These are phyloP conservation scores for Thalassiosira gravida DNA, from an alignment of 352 stramenopile species.

Conservation along the genomic window DNA sequence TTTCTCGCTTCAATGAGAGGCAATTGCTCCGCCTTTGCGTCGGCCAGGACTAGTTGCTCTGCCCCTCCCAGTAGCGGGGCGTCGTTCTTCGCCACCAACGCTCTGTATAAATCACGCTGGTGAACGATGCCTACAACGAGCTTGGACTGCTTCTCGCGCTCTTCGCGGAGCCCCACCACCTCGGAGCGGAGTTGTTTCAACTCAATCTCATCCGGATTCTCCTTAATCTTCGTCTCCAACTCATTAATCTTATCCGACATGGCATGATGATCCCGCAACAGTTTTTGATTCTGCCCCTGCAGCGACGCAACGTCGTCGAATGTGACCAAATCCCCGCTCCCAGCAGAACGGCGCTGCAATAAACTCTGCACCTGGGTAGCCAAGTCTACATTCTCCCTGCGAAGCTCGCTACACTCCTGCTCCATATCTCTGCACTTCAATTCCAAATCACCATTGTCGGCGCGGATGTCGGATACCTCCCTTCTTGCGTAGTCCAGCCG, in stretches of 20 bases:
- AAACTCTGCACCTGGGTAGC: conserved; percentile 91
- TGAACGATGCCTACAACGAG: conserved; percentile 93
- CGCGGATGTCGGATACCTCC: conserved; percentile 78
- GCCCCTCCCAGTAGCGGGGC: conserved; percentile 35
- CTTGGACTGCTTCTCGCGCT: conserved; percentile 77
- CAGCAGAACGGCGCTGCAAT: conserved; percentile 59
- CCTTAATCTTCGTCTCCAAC: conserved; percentile 65
- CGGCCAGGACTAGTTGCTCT: conserved; percentile 39
- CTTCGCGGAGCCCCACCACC: conserved; percentile 88
- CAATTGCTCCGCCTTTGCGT: conserved; percentile 33
- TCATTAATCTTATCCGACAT: conserved; percentile 66
- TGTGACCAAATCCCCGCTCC: conserved; percentile 79
- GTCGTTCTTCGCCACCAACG: conserved; percentile 90
- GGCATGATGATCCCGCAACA: conserved; percentile 84
- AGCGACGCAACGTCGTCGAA: conserved; percentile 90
- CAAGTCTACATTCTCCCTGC: conserved; percentile 89
- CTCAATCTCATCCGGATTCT: conserved; percentile 79
- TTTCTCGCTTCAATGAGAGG: conserved; percentile 65
- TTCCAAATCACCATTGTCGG: conserved; percentile 69
- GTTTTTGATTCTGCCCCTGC: conserved; percentile 90
- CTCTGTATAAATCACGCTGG: conserved; percentile 94
- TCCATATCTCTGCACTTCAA: conserved; percentile 85
- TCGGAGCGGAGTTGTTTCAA: conserved; percentile 86
- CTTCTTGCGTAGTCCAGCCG: conserved; percentile 74
- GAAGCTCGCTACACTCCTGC: conserved; percentile 86